These are phyloP conservation scores for Russula vinacea DNA, from an alignment of 768 basidiomycete species.

Conservation along the genomic window DNA sequence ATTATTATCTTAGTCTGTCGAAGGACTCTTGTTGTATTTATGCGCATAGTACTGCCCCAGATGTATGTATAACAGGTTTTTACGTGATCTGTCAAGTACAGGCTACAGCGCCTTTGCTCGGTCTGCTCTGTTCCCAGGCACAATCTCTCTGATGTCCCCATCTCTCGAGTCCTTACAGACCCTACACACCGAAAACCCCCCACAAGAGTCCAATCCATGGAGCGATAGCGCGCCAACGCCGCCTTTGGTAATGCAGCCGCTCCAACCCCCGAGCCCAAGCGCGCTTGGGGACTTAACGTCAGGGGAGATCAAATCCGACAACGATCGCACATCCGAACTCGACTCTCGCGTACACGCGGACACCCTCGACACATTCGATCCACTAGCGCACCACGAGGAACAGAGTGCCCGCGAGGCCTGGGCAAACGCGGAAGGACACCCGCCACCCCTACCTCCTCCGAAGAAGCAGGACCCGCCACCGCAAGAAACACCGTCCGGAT, in stretches of 20 bases:
- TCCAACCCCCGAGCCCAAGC: slow-evolving; percentile 10
- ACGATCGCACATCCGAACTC: not conserved
- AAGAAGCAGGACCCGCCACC: slow-evolving; percentile 11
- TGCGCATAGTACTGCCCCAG: not conserved
- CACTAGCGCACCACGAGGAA: slow-evolving; percentile 56
- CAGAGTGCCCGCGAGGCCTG: slow-evolving; percentile 61
- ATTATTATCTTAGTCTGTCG: slow-evolving; percentile 1
- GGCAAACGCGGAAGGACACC: slow-evolving; percentile 60
- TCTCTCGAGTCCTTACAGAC: slow-evolving; percentile 8
- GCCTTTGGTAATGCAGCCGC: slow-evolving; percentile 1
- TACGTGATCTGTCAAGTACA: slow-evolving; percentile 8
- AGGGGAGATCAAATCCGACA: slow-evolving; percentile 10
- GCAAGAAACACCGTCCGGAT: slow-evolving; percentile 3
- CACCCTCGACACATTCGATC: slow-evolving; percentile 66
- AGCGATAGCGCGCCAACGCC: slow-evolving; percentile 17
- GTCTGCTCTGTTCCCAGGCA: not conserved
- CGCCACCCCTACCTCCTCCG: slow-evolving; percentile 44
- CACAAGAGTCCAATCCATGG: slow-evolving; percentile 20
- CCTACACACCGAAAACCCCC: not conserved
- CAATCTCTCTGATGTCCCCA: not conserved
- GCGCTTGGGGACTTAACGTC: slow-evolving; percentile 5
- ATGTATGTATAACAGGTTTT: slow-evolving; percentile 15
- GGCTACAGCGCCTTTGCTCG: not conserved
- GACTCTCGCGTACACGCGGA: slow-evolving; percentile 22
- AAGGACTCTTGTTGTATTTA: not conserved